Evolutionary conservation across 2,329 filamentous ascomycete species (phyloP).

Genomic region (Colletotrichum zoysiae): DNA sequence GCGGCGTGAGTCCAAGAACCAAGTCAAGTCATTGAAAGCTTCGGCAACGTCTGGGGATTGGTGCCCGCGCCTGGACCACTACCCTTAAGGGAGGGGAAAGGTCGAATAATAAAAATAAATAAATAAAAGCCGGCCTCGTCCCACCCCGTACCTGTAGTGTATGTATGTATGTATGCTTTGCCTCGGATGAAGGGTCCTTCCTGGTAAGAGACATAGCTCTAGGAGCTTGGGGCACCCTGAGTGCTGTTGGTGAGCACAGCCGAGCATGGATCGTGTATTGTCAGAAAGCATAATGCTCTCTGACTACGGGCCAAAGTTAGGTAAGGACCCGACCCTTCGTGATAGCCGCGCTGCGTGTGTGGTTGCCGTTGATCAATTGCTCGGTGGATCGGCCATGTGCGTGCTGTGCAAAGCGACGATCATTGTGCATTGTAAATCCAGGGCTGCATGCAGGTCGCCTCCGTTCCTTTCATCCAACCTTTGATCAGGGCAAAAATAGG

Average conservation of each 20-base stretch:
- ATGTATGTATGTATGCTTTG: neutral
- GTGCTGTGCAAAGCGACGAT: neutral
- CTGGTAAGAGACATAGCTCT: conserved; percentile 30
- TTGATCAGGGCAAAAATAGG: neutral
- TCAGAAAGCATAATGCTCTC: neutral
- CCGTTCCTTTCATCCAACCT: neutral
- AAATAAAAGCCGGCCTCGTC: neutral
- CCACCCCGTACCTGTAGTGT: neutral
- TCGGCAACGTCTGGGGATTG: neutral
- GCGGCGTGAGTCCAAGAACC: neutral
- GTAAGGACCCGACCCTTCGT: too few relatives aligned
- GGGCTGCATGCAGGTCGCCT: neutral
- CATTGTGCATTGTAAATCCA: neutral
- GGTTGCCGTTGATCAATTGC: neutral
- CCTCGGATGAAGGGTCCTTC: conserved; percentile 24
- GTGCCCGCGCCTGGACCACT: neutral
- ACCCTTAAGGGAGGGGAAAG: neutral
- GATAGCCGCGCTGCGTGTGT: neutral
- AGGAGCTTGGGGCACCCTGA: conserved; percentile 24
- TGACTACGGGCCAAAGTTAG: too few relatives aligned
- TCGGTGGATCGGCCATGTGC: neutral
- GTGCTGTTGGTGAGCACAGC: conserved; percentile 2
- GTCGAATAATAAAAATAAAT: too few relatives aligned
- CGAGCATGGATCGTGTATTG: conserved; percentile 4
- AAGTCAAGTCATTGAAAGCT: neutral